A percentile compares a stretch with the other conserved stretches of the same genome.
These are phyloP conservation scores for Populus deltoides DNA, from an alignment of 345 rosid species.

Conservation along the genomic window DNA sequence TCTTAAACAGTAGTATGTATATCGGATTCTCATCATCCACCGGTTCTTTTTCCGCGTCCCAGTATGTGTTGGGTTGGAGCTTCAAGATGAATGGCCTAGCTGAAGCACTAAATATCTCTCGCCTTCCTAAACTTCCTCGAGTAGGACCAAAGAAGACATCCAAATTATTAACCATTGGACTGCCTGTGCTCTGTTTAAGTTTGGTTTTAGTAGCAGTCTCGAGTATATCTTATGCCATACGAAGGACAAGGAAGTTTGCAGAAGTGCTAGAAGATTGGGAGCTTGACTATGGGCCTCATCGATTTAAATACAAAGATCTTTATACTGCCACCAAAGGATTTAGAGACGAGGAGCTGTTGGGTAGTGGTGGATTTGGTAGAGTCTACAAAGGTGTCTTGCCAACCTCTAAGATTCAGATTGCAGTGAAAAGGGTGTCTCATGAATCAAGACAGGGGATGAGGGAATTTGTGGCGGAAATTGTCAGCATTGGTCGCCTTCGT, in stretches of 20 bases:
- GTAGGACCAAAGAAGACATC: conserved; percentile 29
- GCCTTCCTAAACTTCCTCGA: conserved; percentile 62
- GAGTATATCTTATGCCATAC: conserved; percentile 18
- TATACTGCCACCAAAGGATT: conserved; percentile 66
- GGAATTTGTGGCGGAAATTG: conserved; percentile 57
- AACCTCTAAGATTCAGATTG: conserved; percentile 41
- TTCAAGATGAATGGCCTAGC: conserved; percentile 39
- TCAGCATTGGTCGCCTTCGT: conserved; percentile 50
- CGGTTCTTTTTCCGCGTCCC: conserved; percentile 37
- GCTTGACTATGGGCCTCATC: conserved; percentile 52
- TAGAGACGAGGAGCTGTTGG: conserved; percentile 51
- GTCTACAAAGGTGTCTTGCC: conserved; percentile 42
- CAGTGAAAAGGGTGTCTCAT: conserved; percentile 63
- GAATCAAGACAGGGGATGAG: conserved; percentile 61
- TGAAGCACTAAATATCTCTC: conserved; percentile 37
- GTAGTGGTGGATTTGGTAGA: conserved; percentile 42
- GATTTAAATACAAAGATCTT: conserved; percentile 62
- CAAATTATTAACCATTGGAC: conserved; percentile 39
- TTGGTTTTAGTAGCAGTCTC: conserved; percentile 23
- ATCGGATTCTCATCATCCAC: conserved; percentile 76
- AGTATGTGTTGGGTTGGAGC: conserved; percentile 27
- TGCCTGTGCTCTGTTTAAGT: conserved; percentile 35
- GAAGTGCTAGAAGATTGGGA: conserved; percentile 82
- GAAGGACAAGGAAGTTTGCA: conserved; percentile 53
- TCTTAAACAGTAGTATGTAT: conserved; percentile 37